Base-by-base conservation (phyloP, 768 basidiomycete genomes). In the Trametes cinnabarina region DNA sequence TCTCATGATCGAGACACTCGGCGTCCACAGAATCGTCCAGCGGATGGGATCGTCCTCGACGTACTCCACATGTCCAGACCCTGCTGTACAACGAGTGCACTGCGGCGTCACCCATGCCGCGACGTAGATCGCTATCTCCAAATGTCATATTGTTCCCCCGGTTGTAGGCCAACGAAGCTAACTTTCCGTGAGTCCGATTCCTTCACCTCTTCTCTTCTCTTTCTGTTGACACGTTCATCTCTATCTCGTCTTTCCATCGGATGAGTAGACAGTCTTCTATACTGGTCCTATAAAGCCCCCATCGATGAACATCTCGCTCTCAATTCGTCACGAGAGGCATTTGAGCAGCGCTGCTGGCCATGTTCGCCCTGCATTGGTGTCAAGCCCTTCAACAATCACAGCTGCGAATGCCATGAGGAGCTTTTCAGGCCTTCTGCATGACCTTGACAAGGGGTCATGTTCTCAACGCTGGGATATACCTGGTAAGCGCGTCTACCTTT, bases 111-210 rank as follows among this genome's bases (percentile, higher is more conserved):
- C 42, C n/a, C 46, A 20, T 39, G 19, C 52, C 53, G 49, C 47
- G 42, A 55, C 47, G 47, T 19, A 17, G 58, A 60, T 55, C 53
- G 35, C 32, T 55, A 30, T 55, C 58, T 48, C 7, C 37, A 19
- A 51, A 51, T 55, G 59, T 55, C 48, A 5, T 40, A 22, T 9
- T 11, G 35, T 26, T 55, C 59, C 59, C 59, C 44, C 54, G 47
- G 43, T 51, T 39, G 40, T 26, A 32, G 44, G 9, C 37, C 60
- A 37, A 11, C 26, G 44, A 41, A 34, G 19, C 23, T 15, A 37
- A 19, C 46, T 26, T 37, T 22, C 47, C 49, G 43, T 25, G 55
- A 32, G 48, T 51, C 41, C 51, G 17, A 32, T 42, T 47, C 59
- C 23, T n/a, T 25, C 32, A 23, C 20, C 20, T 40, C 52, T 47